phyloP scores from a whole-genome alignment of 1,139 yeast species.

The Taphrina betulina region DNA sequence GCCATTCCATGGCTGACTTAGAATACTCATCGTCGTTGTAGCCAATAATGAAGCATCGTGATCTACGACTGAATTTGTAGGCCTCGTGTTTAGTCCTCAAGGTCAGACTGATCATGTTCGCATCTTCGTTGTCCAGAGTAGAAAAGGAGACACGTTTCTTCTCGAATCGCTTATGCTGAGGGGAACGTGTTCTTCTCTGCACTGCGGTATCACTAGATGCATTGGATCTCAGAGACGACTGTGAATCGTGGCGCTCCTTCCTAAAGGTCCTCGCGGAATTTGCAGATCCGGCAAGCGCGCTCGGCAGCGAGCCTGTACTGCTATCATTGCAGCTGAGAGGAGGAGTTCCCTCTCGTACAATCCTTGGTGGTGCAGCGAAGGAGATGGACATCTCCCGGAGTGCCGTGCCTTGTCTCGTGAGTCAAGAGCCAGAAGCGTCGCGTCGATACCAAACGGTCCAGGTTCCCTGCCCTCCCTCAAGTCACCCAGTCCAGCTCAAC shows the following conservation, averaged over 20 bases:
- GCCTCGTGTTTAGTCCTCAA: constrained; percentile 58
- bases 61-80: constrained; percentile 56
- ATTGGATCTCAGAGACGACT: constrained; percentile 13
- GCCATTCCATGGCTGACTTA: constrained; percentile 62
- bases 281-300: constrained; percentile 9
- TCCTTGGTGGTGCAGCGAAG: constrained; percentile 28
- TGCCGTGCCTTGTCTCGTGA: too few relatives aligned
- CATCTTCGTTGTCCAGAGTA: constrained; percentile 51
- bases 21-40: constrained; percentile 60
- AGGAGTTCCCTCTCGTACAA: constrained; percentile 16
- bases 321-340: too few relatives aligned
- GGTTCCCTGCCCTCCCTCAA: too few relatives aligned
- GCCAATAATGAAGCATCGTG: constrained; percentile 64
- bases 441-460: too few relatives aligned
- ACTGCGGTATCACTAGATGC: constrained; percentile 8
- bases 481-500: too few relatives aligned
- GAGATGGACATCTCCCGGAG: constrained; percentile 18
- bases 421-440: too few relatives aligned
- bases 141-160: constrained; percentile 54
- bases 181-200: constrained; percentile 16
- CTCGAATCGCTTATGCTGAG: constrained; percentile 26
- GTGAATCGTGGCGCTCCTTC: constrained; percentile 21
- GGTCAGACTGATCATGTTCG: constrained; percentile 50
- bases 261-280: constrained; percentile 5
- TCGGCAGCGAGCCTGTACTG: constrained; percentile 1